Base-by-base conservation (phyloP, 2,329 filamentous ascomycete species). In the Epichloe typhina region DNA sequence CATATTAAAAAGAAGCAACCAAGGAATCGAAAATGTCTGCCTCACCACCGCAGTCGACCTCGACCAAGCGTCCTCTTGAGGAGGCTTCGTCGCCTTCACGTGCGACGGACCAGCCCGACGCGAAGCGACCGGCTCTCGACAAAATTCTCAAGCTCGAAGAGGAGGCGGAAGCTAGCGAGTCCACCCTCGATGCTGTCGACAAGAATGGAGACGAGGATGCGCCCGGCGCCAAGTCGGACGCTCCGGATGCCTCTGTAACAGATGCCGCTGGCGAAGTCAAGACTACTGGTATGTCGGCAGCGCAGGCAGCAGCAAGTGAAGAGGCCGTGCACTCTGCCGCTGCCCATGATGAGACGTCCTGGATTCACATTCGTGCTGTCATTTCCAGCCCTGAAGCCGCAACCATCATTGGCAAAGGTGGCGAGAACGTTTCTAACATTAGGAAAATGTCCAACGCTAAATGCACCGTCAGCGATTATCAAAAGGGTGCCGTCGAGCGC, bases 401-500 rank as follows among this genome's bases (percentile, higher is more conserved):
- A 39, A 98, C 93, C 46, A 88, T 96, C 58, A 98, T 98, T 69
- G 93, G 93, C 64, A 98, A 98, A 72, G 91, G 90, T 56, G 93
- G 93, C 65, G 93, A 98, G 75, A 98, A 98, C 64, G 93, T 98
- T 46, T 95, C 90, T 59, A 88, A 95, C 71, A 97, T 98, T 64
- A 83, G 93, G 59, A 88, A 88, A 66, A 77, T 95, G 71, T 96
- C 93, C 49, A 90, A 89, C 61, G 93, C 93, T 58, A 97, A 97
- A 72, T 98, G 93, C 74, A 98, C 93, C 46, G 93, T 98, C 60
- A 96, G 90, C 72, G 93, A 98, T 70, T 98, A 97, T 64, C 87
- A 94, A 60, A 88, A 95, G 64, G 93, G 93, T 58, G 93, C 93
- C 50, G 90, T 97, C 36, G 93, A 98, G 74, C 88, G 93, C 65